Evolutionary conservation across 306 rosid species (phyloP).

Genomic region (Myrica gale): DNA sequence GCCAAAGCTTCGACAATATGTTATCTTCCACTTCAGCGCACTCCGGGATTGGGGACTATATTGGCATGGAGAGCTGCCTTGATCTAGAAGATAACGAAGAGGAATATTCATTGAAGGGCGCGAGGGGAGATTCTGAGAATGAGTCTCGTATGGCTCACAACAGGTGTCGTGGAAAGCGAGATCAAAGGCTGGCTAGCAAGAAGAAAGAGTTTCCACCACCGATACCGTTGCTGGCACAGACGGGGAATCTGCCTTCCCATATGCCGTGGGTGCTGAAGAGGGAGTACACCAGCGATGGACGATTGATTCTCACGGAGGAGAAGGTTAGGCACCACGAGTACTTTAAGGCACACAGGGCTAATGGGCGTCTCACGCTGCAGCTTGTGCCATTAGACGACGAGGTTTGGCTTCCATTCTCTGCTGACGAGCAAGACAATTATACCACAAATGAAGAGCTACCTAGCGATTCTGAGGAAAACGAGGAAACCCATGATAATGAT

Average conservation of each 20-base stretch:
- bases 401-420: background rate
- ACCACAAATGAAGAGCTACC: background rate
- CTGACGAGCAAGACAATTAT: background rate
- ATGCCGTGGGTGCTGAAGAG: slow-evolving; percentile 72
- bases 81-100: slow-evolving; percentile 31
- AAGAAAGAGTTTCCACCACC: slow-evolving; percentile 64
- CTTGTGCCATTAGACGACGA: slow-evolving; percentile 37
- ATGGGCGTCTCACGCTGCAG: slow-evolving; percentile 70
- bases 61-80: slow-evolving; percentile 62
- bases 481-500: background rate
- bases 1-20: background rate
- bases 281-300: slow-evolving; percentile 57
- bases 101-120: background rate
- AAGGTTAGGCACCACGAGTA: slow-evolving; percentile 60
- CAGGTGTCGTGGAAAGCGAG: slow-evolving; percentile 6
- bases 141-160: background rate
- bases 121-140: background rate
- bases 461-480: background rate
- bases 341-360: slow-evolving; percentile 54
- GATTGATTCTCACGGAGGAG: slow-evolving; percentile 62
- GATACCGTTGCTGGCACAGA: slow-evolving; percentile 50
- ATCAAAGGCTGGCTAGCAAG: slow-evolving; percentile 6
- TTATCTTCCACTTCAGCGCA: background rate
- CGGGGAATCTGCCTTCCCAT: slow-evolving; percentile 51
- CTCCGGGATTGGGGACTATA: slow-evolving; percentile 35